Conservation (phyloP, 768 basidiomycete species). For the Calvatia gigantea region DNA sequence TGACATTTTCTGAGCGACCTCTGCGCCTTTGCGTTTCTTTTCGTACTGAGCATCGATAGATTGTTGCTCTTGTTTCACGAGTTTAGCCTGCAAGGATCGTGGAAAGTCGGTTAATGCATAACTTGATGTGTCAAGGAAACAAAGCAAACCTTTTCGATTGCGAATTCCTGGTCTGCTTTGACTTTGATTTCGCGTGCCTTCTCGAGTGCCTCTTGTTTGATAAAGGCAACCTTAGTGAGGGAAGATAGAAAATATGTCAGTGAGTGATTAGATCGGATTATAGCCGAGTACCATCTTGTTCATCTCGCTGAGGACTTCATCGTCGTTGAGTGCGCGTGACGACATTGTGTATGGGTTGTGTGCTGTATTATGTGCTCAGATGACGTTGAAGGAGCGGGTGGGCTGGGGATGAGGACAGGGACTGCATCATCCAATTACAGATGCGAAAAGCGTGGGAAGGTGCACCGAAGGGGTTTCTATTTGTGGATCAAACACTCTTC, state of each 20-base stretch:
- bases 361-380: background rate
- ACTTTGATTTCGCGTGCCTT: conserved; percentile 96
- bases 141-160: conserved; percentile 96
- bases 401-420: background rate
- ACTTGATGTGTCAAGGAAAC: no score
- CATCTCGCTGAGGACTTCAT: conserved; percentile 95
- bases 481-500: background rate
- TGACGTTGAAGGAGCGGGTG: background rate
- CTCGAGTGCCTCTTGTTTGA: conserved; percentile 97
- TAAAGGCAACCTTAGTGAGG: conserved; percentile 85
- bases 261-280: background rate
- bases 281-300: conserved; percentile 84
- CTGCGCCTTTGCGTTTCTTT: conserved; percentile 92
- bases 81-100: conserved; percentile 69
- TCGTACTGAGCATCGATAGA: conserved; percentile 93
- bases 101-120: conserved; percentile 2
- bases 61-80: conserved; percentile 94
- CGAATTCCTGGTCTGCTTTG: conserved; percentile 98
- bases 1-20: conserved; percentile 96
- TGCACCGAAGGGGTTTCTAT: background rate
- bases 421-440: background rate
- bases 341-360: conserved; percentile 43
- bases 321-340: conserved; percentile 82
- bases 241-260: background rate
- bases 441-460: background rate